Percentiles rank a stretch among this genome's conserved stretches.
Conservation (phyloP, 1,139 yeast genomes). For the Protomyces inundatus region DNA sequence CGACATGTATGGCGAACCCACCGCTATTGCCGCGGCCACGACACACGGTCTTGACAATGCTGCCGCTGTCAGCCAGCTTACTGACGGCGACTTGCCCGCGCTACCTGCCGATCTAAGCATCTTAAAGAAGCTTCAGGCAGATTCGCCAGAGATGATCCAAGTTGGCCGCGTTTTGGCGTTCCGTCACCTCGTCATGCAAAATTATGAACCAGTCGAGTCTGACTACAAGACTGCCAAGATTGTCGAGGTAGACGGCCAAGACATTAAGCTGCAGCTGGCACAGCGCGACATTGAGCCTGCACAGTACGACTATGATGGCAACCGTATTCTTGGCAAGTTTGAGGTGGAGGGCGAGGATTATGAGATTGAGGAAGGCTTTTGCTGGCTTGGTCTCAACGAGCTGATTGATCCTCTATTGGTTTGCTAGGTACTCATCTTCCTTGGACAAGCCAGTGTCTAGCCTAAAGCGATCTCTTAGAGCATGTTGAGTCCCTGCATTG, state of each 20-base stretch:
- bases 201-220: constrained; percentile 4
- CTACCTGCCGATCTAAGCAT: background rate
- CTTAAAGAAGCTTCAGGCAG: background rate
- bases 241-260: background rate
- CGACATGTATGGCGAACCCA: constrained; percentile 18
- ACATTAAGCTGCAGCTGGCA: constrained; percentile 5
- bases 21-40: background rate
- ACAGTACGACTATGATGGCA: constrained; percentile 20
- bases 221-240: constrained; percentile 12
- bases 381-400: background rate
- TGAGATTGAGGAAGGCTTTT: constrained; percentile 6
- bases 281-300: constrained; percentile 7
- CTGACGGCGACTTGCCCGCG: background rate
- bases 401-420: constrained; percentile 9
- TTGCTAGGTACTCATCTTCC: background rate
- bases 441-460: too few species aligned
- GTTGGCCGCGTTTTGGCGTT: constrained; percentile 10
- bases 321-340: constrained; percentile 15
- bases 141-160: background rate
- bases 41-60: background rate
- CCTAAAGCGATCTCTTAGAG: too few species aligned
- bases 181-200: constrained; percentile 16
- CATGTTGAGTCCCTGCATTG: too few species aligned
- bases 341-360: constrained; percentile 4
- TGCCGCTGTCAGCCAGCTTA: background rate